phyloP scores from a whole-genome alignment of 306 rosid genomes.

The Luffa aegyptiaca region DNA sequence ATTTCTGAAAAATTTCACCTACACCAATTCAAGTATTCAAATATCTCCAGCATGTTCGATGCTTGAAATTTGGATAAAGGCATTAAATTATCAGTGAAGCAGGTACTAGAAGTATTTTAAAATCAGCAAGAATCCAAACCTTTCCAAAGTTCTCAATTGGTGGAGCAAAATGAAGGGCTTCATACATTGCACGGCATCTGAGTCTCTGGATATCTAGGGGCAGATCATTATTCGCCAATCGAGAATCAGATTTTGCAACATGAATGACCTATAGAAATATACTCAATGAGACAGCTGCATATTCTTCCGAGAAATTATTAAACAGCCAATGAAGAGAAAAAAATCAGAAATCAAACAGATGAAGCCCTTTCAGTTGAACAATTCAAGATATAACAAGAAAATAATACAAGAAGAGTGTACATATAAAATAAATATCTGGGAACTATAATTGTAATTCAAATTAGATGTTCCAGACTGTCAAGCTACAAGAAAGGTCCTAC shows the following conservation, averaged over 20 bases:
- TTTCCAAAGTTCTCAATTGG: conserved; percentile 72
- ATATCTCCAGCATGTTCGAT: not conserved
- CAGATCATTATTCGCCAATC: conserved; percentile 87
- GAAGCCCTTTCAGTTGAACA: not conserved
- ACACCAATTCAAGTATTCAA: not conserved
- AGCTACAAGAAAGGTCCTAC: not conserved
- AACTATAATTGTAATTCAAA: not conserved
- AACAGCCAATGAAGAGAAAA: not conserved
- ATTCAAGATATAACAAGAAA: not conserved
- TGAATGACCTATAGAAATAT: conserved; percentile 59
- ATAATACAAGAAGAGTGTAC: not conserved
- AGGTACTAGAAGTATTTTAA: not conserved
- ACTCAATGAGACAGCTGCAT: conserved; percentile 19
- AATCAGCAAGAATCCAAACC: conserved; percentile 36
- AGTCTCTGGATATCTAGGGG: conserved; percentile 79
- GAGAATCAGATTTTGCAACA: conserved; percentile 87
- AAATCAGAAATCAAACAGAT: not conserved
- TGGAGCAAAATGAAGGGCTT: conserved; percentile 78
- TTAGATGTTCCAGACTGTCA: not conserved
- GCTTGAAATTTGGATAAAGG: not conserved
- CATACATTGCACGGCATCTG: conserved; percentile 85
- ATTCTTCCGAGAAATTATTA: not conserved
- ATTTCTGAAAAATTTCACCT: not conserved
- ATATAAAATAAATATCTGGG: not conserved
- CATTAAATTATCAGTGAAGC: not conserved